Evolutionary conservation across 345 rosid genomes (phyloP).

Genomic region (Salix koriyanagi): DNA sequence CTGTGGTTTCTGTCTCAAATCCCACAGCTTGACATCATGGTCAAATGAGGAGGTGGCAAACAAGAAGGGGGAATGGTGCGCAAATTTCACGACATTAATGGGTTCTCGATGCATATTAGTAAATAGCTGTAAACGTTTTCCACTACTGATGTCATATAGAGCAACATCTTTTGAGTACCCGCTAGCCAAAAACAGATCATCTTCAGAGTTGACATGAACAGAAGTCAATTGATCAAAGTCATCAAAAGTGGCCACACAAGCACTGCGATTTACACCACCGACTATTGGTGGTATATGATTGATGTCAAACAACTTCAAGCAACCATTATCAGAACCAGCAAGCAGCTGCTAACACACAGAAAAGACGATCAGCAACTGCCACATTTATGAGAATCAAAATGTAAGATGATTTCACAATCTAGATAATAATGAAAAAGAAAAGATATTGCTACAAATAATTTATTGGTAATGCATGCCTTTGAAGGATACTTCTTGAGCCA

Average conservation of each 20-base stretch:
- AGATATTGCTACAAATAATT: neutral
- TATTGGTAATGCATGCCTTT: conserved; percentile 43
- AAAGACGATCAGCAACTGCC: no score
- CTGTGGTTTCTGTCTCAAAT: conserved; percentile 73
- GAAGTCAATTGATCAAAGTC: conserved; percentile 88
- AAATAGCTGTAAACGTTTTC: conserved; percentile 67
- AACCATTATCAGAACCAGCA: conserved; percentile 94
- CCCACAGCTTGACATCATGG: conserved; percentile 88
- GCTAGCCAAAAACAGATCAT: conserved; percentile 83
- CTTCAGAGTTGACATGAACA: conserved; percentile 82
- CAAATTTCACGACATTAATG: conserved; percentile 90
- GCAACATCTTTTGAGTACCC: conserved; percentile 89
- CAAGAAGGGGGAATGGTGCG: conserved; percentile 79
- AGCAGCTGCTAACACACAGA: conserved; percentile 49
- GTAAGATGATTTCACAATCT: neutral
- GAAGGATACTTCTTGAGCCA: conserved; percentile 86
- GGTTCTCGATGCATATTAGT: conserved; percentile 81
- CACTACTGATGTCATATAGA: conserved; percentile 68
- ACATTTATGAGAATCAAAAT: neutral
- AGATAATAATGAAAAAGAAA: neutral
- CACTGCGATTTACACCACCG: conserved; percentile 21
- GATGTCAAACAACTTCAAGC: conserved; percentile 70
- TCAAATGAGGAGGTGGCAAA: conserved; percentile 96
- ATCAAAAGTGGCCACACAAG: conserved; percentile 64
- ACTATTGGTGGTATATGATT: conserved; percentile 38